Evolutionary conservation across 164 flowering plant species (phyloP), one percentile per base, ranked within the genome.

Genomic region (Stephania yunnanensis): DNA sequence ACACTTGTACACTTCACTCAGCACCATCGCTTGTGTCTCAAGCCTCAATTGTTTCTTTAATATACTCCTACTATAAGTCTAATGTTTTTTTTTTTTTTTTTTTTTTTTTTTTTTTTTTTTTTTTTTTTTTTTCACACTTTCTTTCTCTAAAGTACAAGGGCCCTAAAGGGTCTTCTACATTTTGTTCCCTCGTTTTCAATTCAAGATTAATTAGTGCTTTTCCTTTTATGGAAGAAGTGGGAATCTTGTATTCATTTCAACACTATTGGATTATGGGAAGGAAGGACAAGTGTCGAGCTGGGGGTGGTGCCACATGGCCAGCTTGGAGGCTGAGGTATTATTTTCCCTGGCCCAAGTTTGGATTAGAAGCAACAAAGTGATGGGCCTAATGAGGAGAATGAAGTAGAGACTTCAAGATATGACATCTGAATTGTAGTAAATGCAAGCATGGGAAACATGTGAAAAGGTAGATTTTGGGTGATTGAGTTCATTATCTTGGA

Each of bases 1-100:
- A 13, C 81, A 79, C 58, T 73, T 46, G 48, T 30, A 29, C 36
- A 66, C n/a, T 66, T 66, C 17, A 66, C 7, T 61, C 66, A 19
- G 66, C 66, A 61, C 9, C 6, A 61, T 46, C 45, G 77, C 82
- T 80, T 82, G 5, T 80, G 50, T 46, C 71, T 81, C 80, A 85
- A 85, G 85, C 74, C 78, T 52, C 63, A 58, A 50, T 50, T 50
- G 15, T 50, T 70, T 17, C 2, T 50, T 74, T 66, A 70, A 10
- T 66, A 36, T 36, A 36, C 42, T 1, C 42, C 42, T 36, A 36
- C 42, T 36, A 36, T 36, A 36, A 36, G 42, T 50, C 6, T 5
- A 4, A 3, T 13, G 20, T 50, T 2, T 50, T 29, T 53, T 19
- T 29, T 58, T 19, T 42, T 42, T 64, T 64, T 46, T 64, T 74